A percentile compares a stretch with the other conserved stretches of the same genome.
These are phyloP conservation scores for Quercus dentata DNA, from an alignment of 306 rosid genomes.

Conservation along the genomic window DNA sequence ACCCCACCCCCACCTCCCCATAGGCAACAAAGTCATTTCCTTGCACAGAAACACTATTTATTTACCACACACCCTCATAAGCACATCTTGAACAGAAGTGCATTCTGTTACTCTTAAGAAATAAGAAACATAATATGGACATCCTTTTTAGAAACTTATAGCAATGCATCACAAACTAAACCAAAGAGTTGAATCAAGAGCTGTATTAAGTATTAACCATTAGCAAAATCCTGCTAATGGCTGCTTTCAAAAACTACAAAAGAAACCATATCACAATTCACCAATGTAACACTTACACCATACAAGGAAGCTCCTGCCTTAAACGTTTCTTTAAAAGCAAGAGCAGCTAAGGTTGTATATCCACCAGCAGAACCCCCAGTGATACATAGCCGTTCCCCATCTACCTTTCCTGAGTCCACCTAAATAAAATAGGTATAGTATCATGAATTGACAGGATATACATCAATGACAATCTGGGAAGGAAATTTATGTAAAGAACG, in stretches of 20 bases:
- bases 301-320: conserved; percentile 90
- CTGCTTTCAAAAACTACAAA: not conserved
- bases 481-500: conserved; percentile 5
- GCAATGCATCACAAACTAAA: not conserved
- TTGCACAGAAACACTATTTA: not conserved
- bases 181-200: not conserved
- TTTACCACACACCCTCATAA: not conserved
- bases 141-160: not conserved
- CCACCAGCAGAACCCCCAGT: conserved; percentile 98
- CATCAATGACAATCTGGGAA: conserved; percentile 10
- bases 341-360: conserved; percentile 92
- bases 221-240: not conserved
- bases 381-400: conserved; percentile 73
- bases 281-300: conserved; percentile 62
- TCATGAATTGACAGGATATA: not conserved
- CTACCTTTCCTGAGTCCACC: conserved; percentile 84
- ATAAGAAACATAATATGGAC: not conserved
- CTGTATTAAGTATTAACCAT: not conserved
- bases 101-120: not conserved
- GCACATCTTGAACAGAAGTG: not conserved
- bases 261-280: not conserved
- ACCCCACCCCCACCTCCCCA: too few species aligned
- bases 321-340: conserved; percentile 72
- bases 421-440: conserved; percentile 21
- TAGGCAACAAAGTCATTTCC: not conserved